These are phyloP conservation scores for Mimosa bimucronata DNA, from an alignment of 306 rosid species.

Conservation along the genomic window DNA sequence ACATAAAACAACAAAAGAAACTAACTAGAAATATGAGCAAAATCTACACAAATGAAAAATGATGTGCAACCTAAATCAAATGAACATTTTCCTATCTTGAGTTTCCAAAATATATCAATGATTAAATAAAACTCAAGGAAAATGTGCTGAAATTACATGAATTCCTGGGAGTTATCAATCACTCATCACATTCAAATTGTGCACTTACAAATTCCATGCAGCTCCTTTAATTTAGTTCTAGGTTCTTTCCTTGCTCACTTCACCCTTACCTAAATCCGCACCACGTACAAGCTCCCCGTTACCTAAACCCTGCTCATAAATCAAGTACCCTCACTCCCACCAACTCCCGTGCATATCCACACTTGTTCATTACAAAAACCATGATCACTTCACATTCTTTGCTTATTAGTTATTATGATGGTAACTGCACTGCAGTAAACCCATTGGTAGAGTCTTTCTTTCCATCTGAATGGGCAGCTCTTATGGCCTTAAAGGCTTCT, in stretches of 20 bases:
- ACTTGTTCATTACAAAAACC: neutral
- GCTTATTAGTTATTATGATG: neutral
- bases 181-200: slow-evolving; percentile 1
- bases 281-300: neutral
- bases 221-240: slow-evolving; percentile 1
- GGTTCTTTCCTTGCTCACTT: neutral
- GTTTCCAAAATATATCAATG: too few species aligned
- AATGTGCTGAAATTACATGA: too few species aligned
- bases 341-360: neutral
- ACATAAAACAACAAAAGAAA: too few species aligned
- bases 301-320: neutral
- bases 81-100: too few species aligned
- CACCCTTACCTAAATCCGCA: neutral
- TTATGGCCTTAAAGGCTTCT: slow-evolving; percentile 62
- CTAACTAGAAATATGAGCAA: too few species aligned
- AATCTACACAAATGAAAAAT: too few species aligned
- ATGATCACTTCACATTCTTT: slow-evolving; percentile 31
- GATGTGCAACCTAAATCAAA: too few species aligned
- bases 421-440: slow-evolving; percentile 24
- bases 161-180: too few species aligned
- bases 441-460: slow-evolving; percentile 49
- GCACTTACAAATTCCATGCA: slow-evolving; percentile 26
- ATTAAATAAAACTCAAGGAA: too few species aligned
- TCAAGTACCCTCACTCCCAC: neutral
- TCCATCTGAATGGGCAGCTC: slow-evolving; percentile 69